Evolutionary conservation across 495 filamentous ascomycete species (phyloP).

Genomic region (Chaetomium tenue): DNA sequence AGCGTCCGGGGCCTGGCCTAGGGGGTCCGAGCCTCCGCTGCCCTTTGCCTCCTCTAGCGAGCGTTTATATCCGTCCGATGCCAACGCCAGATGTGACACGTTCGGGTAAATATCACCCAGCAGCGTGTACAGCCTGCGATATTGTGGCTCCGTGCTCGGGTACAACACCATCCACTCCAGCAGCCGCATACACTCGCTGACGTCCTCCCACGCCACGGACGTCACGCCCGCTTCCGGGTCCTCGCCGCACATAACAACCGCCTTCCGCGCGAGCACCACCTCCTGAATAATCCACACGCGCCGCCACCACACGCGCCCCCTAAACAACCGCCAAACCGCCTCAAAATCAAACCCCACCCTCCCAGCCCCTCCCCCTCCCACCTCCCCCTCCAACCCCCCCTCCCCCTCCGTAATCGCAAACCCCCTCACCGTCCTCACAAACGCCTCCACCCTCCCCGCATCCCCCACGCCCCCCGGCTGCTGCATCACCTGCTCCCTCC

Average conservation of each 20-base stretch:
- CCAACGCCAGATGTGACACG: constrained; percentile 12
- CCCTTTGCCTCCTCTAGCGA: neutral
- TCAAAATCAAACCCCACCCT: constrained; percentile 13
- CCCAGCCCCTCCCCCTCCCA: neutral
- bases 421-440: constrained; percentile 7
- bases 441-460: constrained; percentile 6
- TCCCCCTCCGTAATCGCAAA: neutral
- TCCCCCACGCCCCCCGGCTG: neutral
- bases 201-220: constrained; percentile 18
- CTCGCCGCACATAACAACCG: constrained; percentile 8
- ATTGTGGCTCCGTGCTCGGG: constrained; percentile 9
- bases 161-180: constrained; percentile 19
- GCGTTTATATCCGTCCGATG: neutral
- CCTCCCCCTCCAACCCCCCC: neutral
- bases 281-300: constrained; percentile 25
- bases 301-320: constrained; percentile 15
- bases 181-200: constrained; percentile 10
- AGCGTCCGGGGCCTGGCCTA: neutral
- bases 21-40: neutral
- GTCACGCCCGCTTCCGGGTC: neutral
- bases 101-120: constrained; percentile 14
- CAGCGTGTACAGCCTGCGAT: constrained; percentile 13
- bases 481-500: neutral
- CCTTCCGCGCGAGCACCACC: constrained; percentile 20
- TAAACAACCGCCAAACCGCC: constrained; percentile 10